Percentiles rank a stretch among this genome's conserved stretches.
Conservation (phyloP, 345 rosid genomes). For the Bruguiera gymnorhiza region DNA sequence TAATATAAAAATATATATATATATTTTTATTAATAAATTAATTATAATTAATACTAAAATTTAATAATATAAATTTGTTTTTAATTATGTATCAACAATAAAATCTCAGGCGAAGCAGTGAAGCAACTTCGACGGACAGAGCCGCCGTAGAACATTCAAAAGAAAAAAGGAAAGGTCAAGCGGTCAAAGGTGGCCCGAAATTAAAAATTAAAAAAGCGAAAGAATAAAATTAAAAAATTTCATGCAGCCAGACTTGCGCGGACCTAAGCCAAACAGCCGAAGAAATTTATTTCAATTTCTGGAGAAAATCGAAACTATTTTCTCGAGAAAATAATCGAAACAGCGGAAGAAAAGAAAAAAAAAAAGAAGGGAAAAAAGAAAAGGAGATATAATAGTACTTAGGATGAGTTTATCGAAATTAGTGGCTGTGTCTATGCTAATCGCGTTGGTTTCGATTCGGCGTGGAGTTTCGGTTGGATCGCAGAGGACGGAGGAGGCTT, state of each 20-base stretch:
- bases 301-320: neutral
- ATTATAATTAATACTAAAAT: too few relatives aligned
- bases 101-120: too few relatives aligned
- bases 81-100: too few relatives aligned
- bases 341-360: too few relatives aligned
- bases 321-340: too few relatives aligned
- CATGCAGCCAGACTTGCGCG: neutral
- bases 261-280: neutral
- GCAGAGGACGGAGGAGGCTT: slow-evolving; percentile 51
- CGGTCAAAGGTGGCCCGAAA: neutral
- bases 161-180: neutral
- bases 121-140: neutral
- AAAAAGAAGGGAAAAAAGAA: too few relatives aligned
- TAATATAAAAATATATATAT: too few relatives aligned
- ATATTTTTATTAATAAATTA: too few relatives aligned
- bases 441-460: slow-evolving; percentile 35
- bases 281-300: neutral
- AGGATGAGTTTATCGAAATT: slow-evolving; percentile 12
- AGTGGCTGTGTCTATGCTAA: slow-evolving; percentile 11
- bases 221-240: neutral
- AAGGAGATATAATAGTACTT: neutral
- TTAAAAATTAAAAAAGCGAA: neutral
- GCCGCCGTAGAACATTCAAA: neutral
- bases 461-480: slow-evolving; percentile 37
- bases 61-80: too few relatives aligned